Evolutionary conservation across 441 rosid species (phyloP).

Genomic region (Populus hybrid): DNA sequence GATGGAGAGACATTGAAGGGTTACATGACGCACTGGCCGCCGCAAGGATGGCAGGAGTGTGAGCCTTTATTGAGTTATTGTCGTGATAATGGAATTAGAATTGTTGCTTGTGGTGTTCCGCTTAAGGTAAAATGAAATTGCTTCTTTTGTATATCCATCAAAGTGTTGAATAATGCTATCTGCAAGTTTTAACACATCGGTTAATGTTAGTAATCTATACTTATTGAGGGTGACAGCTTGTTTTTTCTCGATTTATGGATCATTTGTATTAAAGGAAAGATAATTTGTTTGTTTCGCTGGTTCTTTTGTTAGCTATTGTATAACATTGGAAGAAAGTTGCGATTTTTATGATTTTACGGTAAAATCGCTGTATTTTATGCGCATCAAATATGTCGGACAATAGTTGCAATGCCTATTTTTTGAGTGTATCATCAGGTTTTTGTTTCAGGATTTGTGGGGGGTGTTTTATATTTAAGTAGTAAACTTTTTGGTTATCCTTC

Average conservation of each 20-base stretch:
- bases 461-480: not conserved
- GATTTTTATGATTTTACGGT: not conserved
- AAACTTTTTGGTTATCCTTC: not conserved
- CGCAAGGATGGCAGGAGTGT: conserved; percentile 76
- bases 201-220: not conserved
- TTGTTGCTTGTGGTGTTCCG: conserved; percentile 90
- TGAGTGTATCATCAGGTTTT: not conserved
- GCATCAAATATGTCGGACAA: not conserved
- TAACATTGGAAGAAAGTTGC: not conserved
- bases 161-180: not conserved
- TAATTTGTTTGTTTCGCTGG: not conserved
- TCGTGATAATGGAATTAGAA: conserved; percentile 61
- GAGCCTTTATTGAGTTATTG: conserved; percentile 81
- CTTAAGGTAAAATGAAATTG: conserved; percentile 50
- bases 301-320: not conserved
- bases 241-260: not conserved
- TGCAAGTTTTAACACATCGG: not conserved
- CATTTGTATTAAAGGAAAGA: too few relatives aligned
- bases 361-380: not conserved
- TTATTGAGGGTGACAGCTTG: not conserved
- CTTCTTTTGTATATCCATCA: not conserved
- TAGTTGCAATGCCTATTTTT: not conserved
- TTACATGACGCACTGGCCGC: conserved; percentile 61
- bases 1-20: conserved; percentile 73
- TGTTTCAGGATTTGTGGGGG: not conserved